Base-by-base conservation (phyloP, 495 filamentous ascomycete genomes). In the Umbilicaria muhlenbergii region DNA sequence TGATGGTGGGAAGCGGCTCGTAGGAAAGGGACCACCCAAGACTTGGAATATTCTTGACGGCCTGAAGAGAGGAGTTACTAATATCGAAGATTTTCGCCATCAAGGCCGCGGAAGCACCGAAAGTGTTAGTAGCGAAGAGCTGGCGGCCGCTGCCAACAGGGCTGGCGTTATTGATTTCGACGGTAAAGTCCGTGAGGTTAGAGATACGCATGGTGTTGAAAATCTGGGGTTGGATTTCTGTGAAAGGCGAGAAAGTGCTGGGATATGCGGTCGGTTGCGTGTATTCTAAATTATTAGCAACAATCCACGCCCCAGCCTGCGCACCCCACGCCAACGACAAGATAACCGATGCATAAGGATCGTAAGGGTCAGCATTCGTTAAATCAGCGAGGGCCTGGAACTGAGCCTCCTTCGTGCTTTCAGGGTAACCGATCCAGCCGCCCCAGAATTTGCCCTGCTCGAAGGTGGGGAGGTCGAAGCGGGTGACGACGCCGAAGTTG, bases 401-500 rank as follows among this genome's bases (percentile, higher is more conserved):
- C 35, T 39, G 41, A 14, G 38, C 11, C 11, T 39, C 18, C 5
- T 16, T 13, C 6, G 34, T 45, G 31, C 34, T 21, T 8, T 45
- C 41, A 14, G 28, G 35, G 10, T 45, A 36, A 14, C 34, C 14
- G 32, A 46, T 28, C 35, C 40, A 14, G 35, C 65, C 68, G 4
- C 58, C 65, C 62, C 64, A 72, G n/a, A 72, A 41, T 1, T 48
- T 40, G 4, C 58, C 59, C 33, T 61, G 59, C 0, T 53, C 41
- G 19, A 55, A 56, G 3, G 51, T 48, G 15, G 35, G 43, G 7
- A 61, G 24, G 15, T 58, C 49, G 37, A 68, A 51, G n/a, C 50
- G 47, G 1, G 62, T 65, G 31, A 68, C 55, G 15, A 68, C 47
- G 13, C 60, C 59, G 39, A 68, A 69, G 18, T 62, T 66, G 34